phyloP scores from a whole-genome alignment of 2,329 filamentous ascomycete genomes.

The Nothopassalora personata region DNA sequence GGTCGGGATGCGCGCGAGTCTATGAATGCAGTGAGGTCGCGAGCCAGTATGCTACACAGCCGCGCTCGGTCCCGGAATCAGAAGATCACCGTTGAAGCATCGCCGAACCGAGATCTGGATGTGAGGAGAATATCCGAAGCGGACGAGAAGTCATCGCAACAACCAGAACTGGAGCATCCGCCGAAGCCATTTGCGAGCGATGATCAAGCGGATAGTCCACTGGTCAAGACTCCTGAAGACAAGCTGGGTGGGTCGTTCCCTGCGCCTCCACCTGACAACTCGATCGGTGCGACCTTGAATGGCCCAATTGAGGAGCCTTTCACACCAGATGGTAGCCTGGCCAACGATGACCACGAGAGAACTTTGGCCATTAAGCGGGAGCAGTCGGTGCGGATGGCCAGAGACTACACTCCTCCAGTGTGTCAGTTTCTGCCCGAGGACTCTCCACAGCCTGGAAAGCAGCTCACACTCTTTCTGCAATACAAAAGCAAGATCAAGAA shows the following conservation, averaged over 20 bases:
- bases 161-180: conserved; percentile 31
- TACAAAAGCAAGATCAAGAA: conserved; percentile 98
- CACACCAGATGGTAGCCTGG: conserved; percentile 11
- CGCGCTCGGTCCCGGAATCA: conserved; percentile 26
- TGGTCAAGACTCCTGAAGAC: conserved; percentile 60
- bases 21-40: conserved; percentile 63
- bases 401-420: conserved; percentile 35
- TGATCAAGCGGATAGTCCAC: conserved; percentile 39
- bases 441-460: conserved; percentile 72
- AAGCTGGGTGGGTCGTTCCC: conserved; percentile 46
- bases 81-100: conserved; percentile 47
- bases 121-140: conserved; percentile 56
- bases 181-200: conserved; percentile 11
- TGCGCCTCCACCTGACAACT: conserved; percentile 14
- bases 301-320: conserved; percentile 32
- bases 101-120: conserved; percentile 52
- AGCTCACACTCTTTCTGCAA: conserved; percentile 88
- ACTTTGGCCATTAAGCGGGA: conserved; percentile 10
- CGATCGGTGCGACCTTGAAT: conserved; percentile 30
- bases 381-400: conserved; percentile 15
- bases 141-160: conserved; percentile 45
- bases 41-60: conserved; percentile 44
- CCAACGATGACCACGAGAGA: conserved; percentile 9
- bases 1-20: conserved; percentile 81
- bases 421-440: conserved; percentile 44